Evolutionary conservation across 164 flowering plant species (phyloP).

Genomic region (Annona cherimola): DNA sequence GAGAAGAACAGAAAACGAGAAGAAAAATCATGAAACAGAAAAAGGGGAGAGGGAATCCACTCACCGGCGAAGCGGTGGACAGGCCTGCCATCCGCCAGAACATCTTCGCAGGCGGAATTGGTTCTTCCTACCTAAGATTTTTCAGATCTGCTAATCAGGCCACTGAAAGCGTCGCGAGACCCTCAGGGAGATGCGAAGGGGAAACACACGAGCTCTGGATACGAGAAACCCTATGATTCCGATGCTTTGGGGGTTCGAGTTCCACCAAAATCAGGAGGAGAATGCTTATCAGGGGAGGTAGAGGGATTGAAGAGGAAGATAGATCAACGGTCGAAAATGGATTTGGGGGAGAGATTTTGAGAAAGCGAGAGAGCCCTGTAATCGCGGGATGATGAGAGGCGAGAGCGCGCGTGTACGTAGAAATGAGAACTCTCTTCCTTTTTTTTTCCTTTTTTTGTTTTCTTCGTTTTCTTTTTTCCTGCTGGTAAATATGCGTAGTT

Average conservation of each 20-base stretch:
- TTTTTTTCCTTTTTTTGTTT: too few species aligned
- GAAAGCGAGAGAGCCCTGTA: not conserved
- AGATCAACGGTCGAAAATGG: not conserved
- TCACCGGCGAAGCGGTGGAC: slow-evolving; percentile 89
- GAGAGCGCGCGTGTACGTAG: not conserved
- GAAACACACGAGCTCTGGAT: not conserved
- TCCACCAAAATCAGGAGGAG: not conserved
- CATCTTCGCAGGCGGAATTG: slow-evolving; percentile 38
- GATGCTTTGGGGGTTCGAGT: not conserved
- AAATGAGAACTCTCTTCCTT: not conserved
- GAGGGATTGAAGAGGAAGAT: not conserved
- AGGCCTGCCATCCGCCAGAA: slow-evolving; percentile 95
- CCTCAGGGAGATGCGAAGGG: not conserved
- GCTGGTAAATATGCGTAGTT: too few species aligned
- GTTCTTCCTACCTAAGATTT: not conserved
- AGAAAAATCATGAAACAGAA: not conserved
- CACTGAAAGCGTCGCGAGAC: slow-evolving; percentile 3
- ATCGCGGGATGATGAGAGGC: slow-evolving; percentile 1
- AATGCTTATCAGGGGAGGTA: not conserved
- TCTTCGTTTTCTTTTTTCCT: too few species aligned
- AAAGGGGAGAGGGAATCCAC: slow-evolving; percentile 3
- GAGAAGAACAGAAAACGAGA: not conserved
- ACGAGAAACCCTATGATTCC: slow-evolving; percentile 3
- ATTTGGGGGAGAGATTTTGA: not conserved
- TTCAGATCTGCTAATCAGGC: slow-evolving; percentile 23